These are phyloP conservation scores for Yamadazyma diddensiae DNA, from an alignment of 1,139 yeast genomes.

Conservation along the genomic window DNA sequence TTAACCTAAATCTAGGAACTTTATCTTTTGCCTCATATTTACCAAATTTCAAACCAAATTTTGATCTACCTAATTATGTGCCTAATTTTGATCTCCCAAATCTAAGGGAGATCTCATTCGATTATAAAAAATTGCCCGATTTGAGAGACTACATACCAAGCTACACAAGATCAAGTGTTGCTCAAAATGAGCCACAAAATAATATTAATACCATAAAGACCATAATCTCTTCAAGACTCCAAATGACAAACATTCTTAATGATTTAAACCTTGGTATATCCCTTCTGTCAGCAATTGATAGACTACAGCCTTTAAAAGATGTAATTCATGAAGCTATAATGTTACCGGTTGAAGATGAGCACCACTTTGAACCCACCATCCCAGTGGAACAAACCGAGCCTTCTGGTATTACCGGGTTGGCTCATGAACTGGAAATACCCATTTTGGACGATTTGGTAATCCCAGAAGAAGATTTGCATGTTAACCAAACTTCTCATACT, in stretches of 20 bases:
- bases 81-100: slow-evolving; percentile 9
- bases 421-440: slow-evolving; percentile 42
- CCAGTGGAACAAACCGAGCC: slow-evolving; percentile 41
- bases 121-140: slow-evolving; percentile 9
- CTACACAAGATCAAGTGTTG: too few relatives aligned
- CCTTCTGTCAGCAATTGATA: slow-evolving; percentile 50
- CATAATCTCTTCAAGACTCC: slow-evolving; percentile 41
- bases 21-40: slow-evolving; percentile 8
- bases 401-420: slow-evolving; percentile 50
- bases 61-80: too few relatives aligned
- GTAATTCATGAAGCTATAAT: slow-evolving; percentile 48
- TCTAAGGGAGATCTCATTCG: slow-evolving; percentile 7
- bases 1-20: slow-evolving; percentile 7
- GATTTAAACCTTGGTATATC: slow-evolving; percentile 54
- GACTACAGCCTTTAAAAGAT: slow-evolving; percentile 55
- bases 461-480: slow-evolving; percentile 28
- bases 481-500: slow-evolving; percentile 8
- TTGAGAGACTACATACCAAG: slow-evolving; percentile 12
- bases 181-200: too few relatives aligned
- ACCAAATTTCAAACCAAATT: slow-evolving; percentile 6
- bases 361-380: slow-evolving; percentile 5
- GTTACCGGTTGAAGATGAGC: slow-evolving; percentile 42
- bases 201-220: slow-evolving; percentile 20
- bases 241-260: slow-evolving; percentile 46
- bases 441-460: slow-evolving; percentile 49